A percentile compares a stretch with the other conserved stretches of the same genome.
Evolutionary conservation across 176 grass and related monocot species (phyloP).

Genomic region (Tillandsia leiboldiana): DNA sequence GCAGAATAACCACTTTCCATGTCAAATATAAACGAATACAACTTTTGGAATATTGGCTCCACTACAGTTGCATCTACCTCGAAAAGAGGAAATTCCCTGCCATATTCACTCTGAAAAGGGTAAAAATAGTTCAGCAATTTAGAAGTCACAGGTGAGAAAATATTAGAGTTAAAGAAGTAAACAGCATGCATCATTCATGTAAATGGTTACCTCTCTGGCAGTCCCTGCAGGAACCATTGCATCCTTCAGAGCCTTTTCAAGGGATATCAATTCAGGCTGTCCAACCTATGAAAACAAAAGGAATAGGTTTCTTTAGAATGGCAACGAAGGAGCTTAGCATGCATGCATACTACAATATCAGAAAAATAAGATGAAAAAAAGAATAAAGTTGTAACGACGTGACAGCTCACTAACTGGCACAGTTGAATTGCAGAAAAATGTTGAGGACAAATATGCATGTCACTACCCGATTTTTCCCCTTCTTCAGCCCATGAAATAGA

Average conservation of each 20-base stretch:
- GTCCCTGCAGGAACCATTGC: conserved; percentile 74
- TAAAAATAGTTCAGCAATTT: conserved; percentile 24
- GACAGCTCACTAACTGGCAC: too few relatives aligned
- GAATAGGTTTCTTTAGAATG: conserved; percentile 4
- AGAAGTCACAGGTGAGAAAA: conserved; percentile 5
- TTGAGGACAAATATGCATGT: too few relatives aligned
- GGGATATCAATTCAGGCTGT: conserved; percentile 86
- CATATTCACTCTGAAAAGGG: conserved; percentile 74
- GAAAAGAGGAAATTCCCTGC: conserved; percentile 83
- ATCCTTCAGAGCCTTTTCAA: conserved; percentile 87
- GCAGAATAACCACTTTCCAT: conserved; percentile 63
- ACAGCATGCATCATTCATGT: conserved; percentile 5
- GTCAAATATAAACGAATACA: conserved; percentile 98
- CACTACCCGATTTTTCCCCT: too few relatives aligned
- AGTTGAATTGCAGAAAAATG: too few relatives aligned
- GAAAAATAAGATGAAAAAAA: too few relatives aligned
- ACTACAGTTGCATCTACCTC: conserved; percentile 80
- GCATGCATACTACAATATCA: too few relatives aligned
- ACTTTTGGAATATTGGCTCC: conserved; percentile 72
- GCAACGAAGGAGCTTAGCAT: too few relatives aligned
- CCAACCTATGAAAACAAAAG: conserved; percentile 53
- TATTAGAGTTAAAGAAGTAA: neutral
- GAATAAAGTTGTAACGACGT: too few relatives aligned
- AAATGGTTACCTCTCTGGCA: conserved; percentile 62
- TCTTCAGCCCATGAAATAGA: too few relatives aligned